Evolutionary conservation across 176 grass and related monocot genomes (phyloP).

Genomic region (Juncus inflexus): DNA sequence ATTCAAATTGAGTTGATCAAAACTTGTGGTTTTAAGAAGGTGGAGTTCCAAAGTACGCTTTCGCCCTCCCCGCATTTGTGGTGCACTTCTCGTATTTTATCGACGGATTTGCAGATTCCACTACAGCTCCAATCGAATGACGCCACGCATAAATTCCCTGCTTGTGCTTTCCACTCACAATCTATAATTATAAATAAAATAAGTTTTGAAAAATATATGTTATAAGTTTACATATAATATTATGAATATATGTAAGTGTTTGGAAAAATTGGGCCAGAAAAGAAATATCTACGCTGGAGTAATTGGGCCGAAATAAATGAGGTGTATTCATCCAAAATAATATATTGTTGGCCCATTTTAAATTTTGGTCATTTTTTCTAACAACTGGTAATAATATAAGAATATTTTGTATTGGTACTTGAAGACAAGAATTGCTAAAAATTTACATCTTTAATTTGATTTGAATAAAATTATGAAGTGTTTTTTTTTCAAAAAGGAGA

Average conservation of each 20-base stretch:
- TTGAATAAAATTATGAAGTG: no score
- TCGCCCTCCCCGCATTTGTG: constrained; percentile 44
- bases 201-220: neutral
- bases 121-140: constrained; percentile 85
- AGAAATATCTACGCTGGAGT: no score
- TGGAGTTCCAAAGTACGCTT: constrained; percentile 37
- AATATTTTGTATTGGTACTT: no score
- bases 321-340: no score
- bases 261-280: no score
- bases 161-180: constrained; percentile 74
- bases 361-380: no score
- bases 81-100: constrained; percentile 72
- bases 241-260: neutral
- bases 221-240: neutral
- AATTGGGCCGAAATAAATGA: no score
- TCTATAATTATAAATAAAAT: constrained; percentile 33
- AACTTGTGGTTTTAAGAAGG: constrained; percentile 40
- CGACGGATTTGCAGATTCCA: constrained; percentile 65
- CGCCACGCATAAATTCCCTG: constrained; percentile 57
- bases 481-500: no score
- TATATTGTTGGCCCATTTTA: no score
- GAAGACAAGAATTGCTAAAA: no score
- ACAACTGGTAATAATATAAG: no score
- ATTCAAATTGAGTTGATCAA: constrained; percentile 20
- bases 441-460: no score